Percentiles rank a stretch among this genome's conserved stretches.
Conservation (phyloP, 768 basidiomycete species). For the Auricularia cornea region DNA sequence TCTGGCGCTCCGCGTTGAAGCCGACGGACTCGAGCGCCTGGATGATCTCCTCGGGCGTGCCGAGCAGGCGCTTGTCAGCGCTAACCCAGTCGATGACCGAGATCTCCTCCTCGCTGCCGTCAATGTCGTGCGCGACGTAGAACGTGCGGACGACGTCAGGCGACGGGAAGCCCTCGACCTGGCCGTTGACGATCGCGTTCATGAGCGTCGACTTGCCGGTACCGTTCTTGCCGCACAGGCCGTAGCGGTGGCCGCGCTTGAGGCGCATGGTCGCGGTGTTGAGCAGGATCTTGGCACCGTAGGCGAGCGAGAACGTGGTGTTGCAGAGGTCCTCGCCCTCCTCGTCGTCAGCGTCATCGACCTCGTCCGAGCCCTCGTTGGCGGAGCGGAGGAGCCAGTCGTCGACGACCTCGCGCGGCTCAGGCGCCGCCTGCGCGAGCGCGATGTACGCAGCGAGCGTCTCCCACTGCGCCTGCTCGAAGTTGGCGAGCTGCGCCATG, state of each 20-base stretch:
- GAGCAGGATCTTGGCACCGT: conserved; percentile 96
- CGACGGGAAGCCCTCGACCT: conserved; percentile 98
- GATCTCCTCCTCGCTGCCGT: conserved; percentile 88
- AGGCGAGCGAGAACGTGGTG: conserved; percentile 97
- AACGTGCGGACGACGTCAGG: conserved; percentile 96
- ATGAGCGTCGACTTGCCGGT: conserved; percentile 94
- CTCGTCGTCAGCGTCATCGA: conserved; percentile 78
- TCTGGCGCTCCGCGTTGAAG: conserved; percentile 83
- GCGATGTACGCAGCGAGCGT: conserved; percentile 66
- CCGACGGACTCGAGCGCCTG: conserved; percentile 85
- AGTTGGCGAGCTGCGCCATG: conserved; percentile 86
- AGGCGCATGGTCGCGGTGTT: conserved; percentile 95
- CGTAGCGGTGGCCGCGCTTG: conserved; percentile 97
- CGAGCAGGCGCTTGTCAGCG: conserved; percentile 74
- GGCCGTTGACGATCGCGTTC: conserved; percentile 89
- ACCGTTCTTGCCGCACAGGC: conserved; percentile 98
- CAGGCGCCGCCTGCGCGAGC: conserved; percentile 55
- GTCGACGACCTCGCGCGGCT: conserved; percentile 56
- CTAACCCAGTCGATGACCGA: conserved; percentile 86
- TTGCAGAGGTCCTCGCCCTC: conserved; percentile 98
- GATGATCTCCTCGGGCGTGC: conserved; percentile 57
- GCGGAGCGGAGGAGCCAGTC: conserved; percentile 92
- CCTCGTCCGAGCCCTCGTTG: conserved; percentile 62
- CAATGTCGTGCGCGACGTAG: conserved; percentile 99
- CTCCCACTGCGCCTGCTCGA: conserved; percentile 84